These are phyloP conservation scores for Neofusicoccum cordaticola DNA, from an alignment of 2,329 filamentous ascomycete species.

Conservation along the genomic window DNA sequence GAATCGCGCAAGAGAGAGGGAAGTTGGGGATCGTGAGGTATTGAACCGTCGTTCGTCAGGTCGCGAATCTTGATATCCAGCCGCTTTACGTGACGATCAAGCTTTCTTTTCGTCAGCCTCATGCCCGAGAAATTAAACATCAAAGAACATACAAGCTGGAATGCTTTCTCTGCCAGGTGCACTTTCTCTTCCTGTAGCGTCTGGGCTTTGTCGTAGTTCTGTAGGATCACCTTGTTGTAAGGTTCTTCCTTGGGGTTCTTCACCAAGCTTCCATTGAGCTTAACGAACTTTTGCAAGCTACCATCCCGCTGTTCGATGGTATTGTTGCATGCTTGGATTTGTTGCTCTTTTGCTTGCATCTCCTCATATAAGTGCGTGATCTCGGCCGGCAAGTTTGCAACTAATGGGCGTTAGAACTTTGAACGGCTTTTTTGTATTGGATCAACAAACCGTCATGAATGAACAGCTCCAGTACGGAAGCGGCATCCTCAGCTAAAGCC, in stretches of 20 bases:
- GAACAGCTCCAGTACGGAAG: slow-evolving; percentile 75
- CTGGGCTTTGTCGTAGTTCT: slow-evolving; percentile 67
- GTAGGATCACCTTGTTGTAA: slow-evolving; percentile 63
- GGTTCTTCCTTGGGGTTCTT: slow-evolving; percentile 72
- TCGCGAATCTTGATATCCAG: slow-evolving; percentile 62
- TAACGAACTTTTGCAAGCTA: slow-evolving; percentile 79
- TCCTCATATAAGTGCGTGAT: slow-evolving; percentile 81
- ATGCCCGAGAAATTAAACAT: not conserved
- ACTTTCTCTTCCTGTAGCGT: slow-evolving; percentile 74
- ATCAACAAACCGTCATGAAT: slow-evolving; percentile 57
- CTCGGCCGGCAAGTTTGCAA: slow-evolving; percentile 77
- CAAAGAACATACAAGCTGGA: slow-evolving; percentile 57
- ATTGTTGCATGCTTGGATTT: slow-evolving; percentile 66
- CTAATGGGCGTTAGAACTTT: slow-evolving; percentile 33
- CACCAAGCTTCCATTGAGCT: slow-evolving; percentile 69
- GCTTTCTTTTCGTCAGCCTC: slow-evolving; percentile 27
- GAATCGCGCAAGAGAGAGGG: slow-evolving; percentile 56
- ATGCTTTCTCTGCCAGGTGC: slow-evolving; percentile 62
- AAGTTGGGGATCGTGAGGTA: slow-evolving; percentile 57
- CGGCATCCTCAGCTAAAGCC: slow-evolving; percentile 56
- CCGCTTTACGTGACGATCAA: slow-evolving; percentile 63
- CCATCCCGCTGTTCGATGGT: slow-evolving; percentile 70
- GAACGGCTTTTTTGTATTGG: not conserved
- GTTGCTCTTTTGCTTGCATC: slow-evolving; percentile 74
- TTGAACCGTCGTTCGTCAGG: slow-evolving; percentile 57